Evolutionary conservation across 140 eudicot species (phyloP).

Genomic region (Anethum foeniculum): DNA sequence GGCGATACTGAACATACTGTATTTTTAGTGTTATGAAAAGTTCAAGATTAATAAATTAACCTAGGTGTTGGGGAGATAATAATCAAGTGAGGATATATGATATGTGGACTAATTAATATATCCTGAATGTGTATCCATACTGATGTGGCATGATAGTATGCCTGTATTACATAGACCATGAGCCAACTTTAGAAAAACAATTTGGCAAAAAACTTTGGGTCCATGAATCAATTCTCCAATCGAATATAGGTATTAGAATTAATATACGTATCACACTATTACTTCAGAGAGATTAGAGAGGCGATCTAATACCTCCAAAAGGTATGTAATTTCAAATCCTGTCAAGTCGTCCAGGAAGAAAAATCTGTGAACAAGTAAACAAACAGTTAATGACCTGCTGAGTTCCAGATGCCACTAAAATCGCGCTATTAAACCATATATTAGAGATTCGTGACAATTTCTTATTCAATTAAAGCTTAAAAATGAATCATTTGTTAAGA

Average conservation of each 20-base stretch:
- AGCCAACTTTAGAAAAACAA: neutral
- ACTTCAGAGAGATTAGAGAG: neutral
- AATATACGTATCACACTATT: neutral
- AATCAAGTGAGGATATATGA: neutral
- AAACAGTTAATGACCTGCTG: slow-evolving; percentile 7
- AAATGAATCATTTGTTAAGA: neutral
- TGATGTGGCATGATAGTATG: neutral
- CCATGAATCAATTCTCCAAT: neutral
- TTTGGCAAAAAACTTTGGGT: neutral
- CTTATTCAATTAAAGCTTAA: no score
- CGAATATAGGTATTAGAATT: neutral
- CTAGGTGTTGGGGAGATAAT: neutral
- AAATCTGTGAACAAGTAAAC: slow-evolving; percentile 34
- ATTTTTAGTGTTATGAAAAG: neutral
- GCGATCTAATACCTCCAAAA: slow-evolving; percentile 62
- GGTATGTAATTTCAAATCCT: slow-evolving; percentile 87
- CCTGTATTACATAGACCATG: neutral
- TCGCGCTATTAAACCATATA: neutral
- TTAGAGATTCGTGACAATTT: no score
- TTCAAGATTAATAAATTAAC: neutral
- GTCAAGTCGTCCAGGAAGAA: slow-evolving; percentile 97
- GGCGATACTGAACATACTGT: neutral
- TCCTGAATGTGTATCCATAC: neutral
- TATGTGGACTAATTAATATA: no score
- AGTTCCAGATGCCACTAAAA: neutral